phyloP scores from a whole-genome alignment of 139 green algal species.

The Chlamydomonas incerta region DNA sequence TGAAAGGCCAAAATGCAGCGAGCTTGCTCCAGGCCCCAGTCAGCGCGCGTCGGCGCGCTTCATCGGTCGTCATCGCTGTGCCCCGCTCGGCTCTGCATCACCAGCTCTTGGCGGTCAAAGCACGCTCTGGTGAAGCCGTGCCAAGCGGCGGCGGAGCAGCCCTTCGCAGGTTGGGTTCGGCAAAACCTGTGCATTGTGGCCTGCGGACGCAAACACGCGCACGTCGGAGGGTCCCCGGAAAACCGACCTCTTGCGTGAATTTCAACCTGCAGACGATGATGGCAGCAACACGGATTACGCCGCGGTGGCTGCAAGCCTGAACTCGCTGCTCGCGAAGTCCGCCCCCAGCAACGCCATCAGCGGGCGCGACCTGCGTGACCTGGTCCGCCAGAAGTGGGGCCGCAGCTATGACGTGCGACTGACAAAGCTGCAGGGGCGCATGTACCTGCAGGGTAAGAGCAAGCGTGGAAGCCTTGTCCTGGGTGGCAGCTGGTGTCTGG shows the following conservation, averaged over 20 bases:
- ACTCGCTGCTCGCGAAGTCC: conserved; percentile 7
- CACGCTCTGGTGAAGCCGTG: too few species aligned
- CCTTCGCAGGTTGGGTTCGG: too few species aligned
- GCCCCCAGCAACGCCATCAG: conserved; percentile 2
- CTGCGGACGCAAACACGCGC: too few species aligned
- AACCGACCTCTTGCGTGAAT: background rate
- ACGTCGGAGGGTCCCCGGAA: background rate
- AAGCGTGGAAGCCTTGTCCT: background rate
- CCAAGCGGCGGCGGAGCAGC: too few species aligned
- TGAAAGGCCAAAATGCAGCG: too few species aligned
- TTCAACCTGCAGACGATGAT: background rate
- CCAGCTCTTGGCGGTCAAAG: too few species aligned
- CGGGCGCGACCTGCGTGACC: conserved; percentile 36
- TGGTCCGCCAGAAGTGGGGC: conserved; percentile 48
- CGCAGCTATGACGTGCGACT: conserved; percentile 52
- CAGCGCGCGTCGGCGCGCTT: too few species aligned
- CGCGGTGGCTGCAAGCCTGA: conserved; percentile 22
- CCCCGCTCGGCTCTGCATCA: too few species aligned
- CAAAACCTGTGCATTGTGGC: too few species aligned
- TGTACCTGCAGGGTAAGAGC: conserved; percentile 48
- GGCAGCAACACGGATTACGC: conserved; percentile 18
- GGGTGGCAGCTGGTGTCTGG: too few species aligned
- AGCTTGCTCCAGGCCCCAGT: too few species aligned
- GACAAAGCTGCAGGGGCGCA: conserved; percentile 1
- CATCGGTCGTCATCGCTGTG: too few species aligned